Conservation (phyloP, 169 alveolate species). For the Amoebophrya sp. region DNA sequence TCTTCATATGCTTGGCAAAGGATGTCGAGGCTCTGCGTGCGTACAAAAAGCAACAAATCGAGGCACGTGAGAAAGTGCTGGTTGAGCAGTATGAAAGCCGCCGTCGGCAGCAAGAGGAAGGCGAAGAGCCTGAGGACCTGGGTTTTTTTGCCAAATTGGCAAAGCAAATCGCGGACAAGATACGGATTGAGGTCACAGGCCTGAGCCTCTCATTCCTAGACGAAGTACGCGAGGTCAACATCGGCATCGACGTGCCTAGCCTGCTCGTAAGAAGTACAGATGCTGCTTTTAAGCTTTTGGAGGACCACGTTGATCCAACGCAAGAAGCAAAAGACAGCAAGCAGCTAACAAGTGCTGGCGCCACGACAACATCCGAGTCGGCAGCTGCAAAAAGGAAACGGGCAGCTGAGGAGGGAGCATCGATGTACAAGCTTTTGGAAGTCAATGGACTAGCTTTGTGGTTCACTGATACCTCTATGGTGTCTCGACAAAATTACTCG, state of each 20-base stretch:
- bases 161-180: background rate
- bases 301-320: background rate
- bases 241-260: background rate
- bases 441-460: background rate
- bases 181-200: background rate
- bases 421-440: background rate
- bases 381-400: background rate
- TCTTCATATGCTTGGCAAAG: background rate
- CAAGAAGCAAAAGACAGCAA: background rate
- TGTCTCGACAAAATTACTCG: too few species aligned
- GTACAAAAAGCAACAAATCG: background rate
- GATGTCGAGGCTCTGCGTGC: background rate
- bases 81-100: background rate
- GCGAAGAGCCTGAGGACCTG: background rate
- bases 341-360: background rate
- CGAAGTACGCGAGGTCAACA: background rate
- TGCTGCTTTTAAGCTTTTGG: background rate
- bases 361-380: background rate
- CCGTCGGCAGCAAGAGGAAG: background rate
- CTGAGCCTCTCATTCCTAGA: background rate
- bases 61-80: background rate
- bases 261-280: background rate
- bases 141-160: background rate
- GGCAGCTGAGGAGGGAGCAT: background rate
- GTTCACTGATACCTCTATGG: background rate